Base-by-base conservation (phyloP, 2,329 filamentous ascomycete species). In the Phaeosphaeria sp. region DNA sequence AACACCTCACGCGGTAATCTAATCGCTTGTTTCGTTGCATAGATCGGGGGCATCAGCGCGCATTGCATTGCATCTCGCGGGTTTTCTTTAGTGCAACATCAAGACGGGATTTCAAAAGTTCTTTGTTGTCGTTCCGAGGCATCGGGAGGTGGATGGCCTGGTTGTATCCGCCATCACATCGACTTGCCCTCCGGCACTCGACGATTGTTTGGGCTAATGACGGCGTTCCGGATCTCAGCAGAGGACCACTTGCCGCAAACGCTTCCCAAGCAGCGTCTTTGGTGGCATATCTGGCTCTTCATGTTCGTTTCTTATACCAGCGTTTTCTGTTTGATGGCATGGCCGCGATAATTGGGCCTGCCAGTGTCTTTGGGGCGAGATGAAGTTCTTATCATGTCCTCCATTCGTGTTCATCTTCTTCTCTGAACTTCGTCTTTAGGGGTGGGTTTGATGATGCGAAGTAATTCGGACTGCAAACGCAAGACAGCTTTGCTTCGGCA, bases 21-120 rank as follows among this genome's bases (percentile, higher is more conserved):
- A 76, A 75, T 76, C 71, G 69, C 68, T 72, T 71, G 67, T 69
- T 71, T 70, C 72, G 74, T 77, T 76, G 73, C 71, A 76, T 76
- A 76, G 73, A 76, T 68, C 56, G 70, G 73, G 71, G 71, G 75
- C 67, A 68, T 74, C 66, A 72, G 69, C 73, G 72, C 71, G 71
- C 69, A 75, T 72, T 74, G 67, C 70, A 67, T 66, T 72, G 74
- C 74, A 77, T 77, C 72, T 76, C 64, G 71, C 66, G 70, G 67
- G 65, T 63, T 69, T 62, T 60, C 63, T 53, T 64, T 66, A 60
- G 55, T 62, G 57, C 57, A 57, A 55, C 62, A 59, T 68, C 66
- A 65, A 63, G 63, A 66, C 53, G 59, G 60, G 56, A n/a, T 55
- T 67, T 53, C 59, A 69, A 69, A 69, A 69, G 65, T 67, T 66